A percentile compares a stretch with the other conserved stretches of the same genome.
These are phyloP conservation scores for Microdochium paspali DNA, from an alignment of 2,329 filamentous ascomycete species.

Conservation along the genomic window DNA sequence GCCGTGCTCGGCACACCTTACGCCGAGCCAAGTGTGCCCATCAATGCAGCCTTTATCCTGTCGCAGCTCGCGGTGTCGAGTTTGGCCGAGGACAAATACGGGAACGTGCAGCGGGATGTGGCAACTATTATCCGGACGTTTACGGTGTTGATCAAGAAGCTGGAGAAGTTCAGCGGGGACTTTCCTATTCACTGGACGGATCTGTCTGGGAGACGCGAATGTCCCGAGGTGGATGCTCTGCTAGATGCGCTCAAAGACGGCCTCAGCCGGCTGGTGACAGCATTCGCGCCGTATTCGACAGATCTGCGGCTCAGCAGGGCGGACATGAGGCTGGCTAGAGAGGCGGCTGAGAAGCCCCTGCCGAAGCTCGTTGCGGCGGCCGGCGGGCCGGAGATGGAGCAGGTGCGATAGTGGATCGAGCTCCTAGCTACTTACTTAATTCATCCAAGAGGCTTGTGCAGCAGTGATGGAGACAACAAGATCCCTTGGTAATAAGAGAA, in stretches of 20 bases:
- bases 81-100: slow-evolving; percentile 71
- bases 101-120: slow-evolving; percentile 78
- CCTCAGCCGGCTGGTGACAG: slow-evolving; percentile 54
- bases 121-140: slow-evolving; percentile 64
- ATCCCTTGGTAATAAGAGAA: too few relatives aligned
- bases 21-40: slow-evolving; percentile 57
- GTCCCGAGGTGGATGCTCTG: slow-evolving; percentile 63
- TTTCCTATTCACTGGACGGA: slow-evolving; percentile 74
- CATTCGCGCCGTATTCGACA: slow-evolving; percentile 65
- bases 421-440: too few relatives aligned
- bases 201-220: slow-evolving; percentile 43
- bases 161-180: slow-evolving; percentile 56
- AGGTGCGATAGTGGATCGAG: slow-evolving; percentile 17
- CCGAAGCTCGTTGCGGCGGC: background rate
- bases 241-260: slow-evolving; percentile 54
- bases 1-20: slow-evolving; percentile 67
- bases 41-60: slow-evolving; percentile 63
- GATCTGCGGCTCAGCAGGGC: slow-evolving; percentile 60
- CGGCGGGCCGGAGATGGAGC: slow-evolving; percentile 18
- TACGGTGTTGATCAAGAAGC: slow-evolving; percentile 55
- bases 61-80: slow-evolving; percentile 62
- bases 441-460: too few relatives aligned
- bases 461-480: too few relatives aligned
- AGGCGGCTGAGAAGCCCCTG: slow-evolving; percentile 35
- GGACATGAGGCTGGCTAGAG: slow-evolving; percentile 66